Conservation (phyloP, 192 early-diverging fungal species). For the Kappamyces sp. region DNA sequence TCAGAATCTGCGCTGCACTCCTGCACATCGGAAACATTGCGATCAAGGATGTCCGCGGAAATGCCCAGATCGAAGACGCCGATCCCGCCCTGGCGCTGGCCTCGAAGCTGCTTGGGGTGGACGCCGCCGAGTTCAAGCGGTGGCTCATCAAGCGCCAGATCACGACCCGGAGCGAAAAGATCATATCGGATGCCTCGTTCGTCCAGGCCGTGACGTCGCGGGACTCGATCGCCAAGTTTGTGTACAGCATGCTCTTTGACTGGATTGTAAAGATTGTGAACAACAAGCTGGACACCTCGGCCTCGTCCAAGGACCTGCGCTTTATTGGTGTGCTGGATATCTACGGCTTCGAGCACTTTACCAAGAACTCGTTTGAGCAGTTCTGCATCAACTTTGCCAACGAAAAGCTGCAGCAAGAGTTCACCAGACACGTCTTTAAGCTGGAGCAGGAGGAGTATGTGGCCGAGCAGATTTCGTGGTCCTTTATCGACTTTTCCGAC, state of each 20-base stretch:
- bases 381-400: conserved; percentile 93
- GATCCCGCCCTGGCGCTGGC: conserved; percentile 68
- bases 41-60: conserved; percentile 61
- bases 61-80: conserved; percentile 67
- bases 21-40: conserved; percentile 95
- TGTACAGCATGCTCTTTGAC: conserved; percentile 93
- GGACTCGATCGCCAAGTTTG: conserved; percentile 94
- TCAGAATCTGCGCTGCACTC: conserved; percentile 83
- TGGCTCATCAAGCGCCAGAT: conserved; percentile 95
- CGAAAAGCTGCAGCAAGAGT: conserved; percentile 98
- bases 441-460: conserved; percentile 98
- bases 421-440: conserved; percentile 98
- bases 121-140: conserved; percentile 75
- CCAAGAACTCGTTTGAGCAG: conserved; percentile 99
- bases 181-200: conserved; percentile 68
- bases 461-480: conserved; percentile 94
- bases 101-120: conserved; percentile 71
- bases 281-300: conserved; percentile 52
- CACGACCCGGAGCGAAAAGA: conserved; percentile 84
- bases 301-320: conserved; percentile 40
- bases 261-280: conserved; percentile 93
- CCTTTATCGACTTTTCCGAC: conserved; percentile 97
- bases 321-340: conserved; percentile 99
- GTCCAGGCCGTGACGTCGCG: conserved; percentile 70
- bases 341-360: conserved; percentile 98